Base-by-base conservation (phyloP, 2,329 filamentous ascomycete genomes). In the Cladobotryum mycophilum region DNA sequence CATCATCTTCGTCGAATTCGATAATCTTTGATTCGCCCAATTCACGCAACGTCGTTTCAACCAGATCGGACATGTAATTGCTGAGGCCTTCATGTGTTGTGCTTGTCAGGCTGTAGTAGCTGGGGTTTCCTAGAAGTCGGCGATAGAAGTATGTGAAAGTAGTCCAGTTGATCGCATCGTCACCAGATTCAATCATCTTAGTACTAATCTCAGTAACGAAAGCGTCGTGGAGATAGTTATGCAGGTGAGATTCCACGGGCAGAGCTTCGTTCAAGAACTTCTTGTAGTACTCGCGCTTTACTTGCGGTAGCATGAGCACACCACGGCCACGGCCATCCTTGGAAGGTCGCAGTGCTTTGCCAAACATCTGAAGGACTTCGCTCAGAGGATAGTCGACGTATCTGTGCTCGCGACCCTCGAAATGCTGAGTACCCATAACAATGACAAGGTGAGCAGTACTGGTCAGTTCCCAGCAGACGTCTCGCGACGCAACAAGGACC, bases 121-220 rank as follows among this genome's bases (percentile, higher is more conserved):
- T 96, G 8, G 93, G 93, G 66, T 99, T 99, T 30, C 92, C 91
- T 35, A 97, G 79, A 36, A 99, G 79, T 52, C 93, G 86, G 41
- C 93, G 86, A 72, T 99, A 99, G 72, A 97, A 96, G 73, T 96
- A 99, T 11, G 92, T 96, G 66, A 96, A 97, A 0, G 93, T 97
- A 36, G 90, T 89, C 93, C 93, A 99, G 70, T 96, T 95, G 59
- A 99, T 91, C 11, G 92, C 93, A 71, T 97, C 92, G 60, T 97
- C 93, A 13, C 90, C 95, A 12, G 91, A 96, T 61, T 89, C 84
- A 54, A 99, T 93, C 67, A 91, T 95, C 75, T 90, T 92, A 15
- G 90, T 95, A 74, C 90, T 96, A 62, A 97, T 90, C 69, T 99
- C 93, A 0, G 92, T 91, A 41, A 99, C 92, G 61, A 99, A 97